Evolutionary conservation across 352 stramenopile genomes (phyloP).

Genomic region (Pythium dissimile): DNA sequence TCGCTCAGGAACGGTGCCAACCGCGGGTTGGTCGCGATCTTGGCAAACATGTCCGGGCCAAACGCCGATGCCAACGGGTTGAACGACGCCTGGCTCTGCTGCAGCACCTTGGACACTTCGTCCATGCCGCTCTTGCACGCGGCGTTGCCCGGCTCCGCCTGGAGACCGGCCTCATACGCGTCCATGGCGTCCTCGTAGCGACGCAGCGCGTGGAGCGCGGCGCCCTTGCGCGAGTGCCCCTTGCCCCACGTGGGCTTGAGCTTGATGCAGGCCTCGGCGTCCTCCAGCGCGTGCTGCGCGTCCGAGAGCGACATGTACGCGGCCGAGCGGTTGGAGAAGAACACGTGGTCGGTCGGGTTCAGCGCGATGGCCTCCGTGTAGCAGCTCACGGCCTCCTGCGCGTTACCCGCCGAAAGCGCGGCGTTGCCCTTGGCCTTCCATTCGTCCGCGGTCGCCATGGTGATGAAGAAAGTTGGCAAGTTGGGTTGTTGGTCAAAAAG

Average conservation of each 20-base stretch:
- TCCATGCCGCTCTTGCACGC: slow-evolving; percentile 91
- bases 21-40: slow-evolving; percentile 88
- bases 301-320: slow-evolving; percentile 95
- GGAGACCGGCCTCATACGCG: slow-evolving; percentile 85
- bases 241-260: slow-evolving; percentile 96
- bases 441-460: slow-evolving; percentile 35
- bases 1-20: slow-evolving; percentile 90
- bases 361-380: slow-evolving; percentile 97
- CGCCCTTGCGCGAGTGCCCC: slow-evolving; percentile 97
- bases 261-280: slow-evolving; percentile 95
- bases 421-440: slow-evolving; percentile 97
- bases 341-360: slow-evolving; percentile 95
- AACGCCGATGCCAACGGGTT: slow-evolving; percentile 92
- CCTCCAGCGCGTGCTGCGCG: slow-evolving; percentile 91
- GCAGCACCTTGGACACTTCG: slow-evolving; percentile 91
- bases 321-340: slow-evolving; percentile 98
- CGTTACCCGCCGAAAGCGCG: slow-evolving; percentile 91
- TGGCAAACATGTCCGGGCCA: slow-evolving; percentile 94
- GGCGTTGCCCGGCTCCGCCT: slow-evolving; percentile 91
- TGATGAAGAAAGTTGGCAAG: background rate
- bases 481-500: slow-evolving; percentile 13
- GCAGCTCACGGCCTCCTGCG: slow-evolving; percentile 93
- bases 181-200: slow-evolving; percentile 82
- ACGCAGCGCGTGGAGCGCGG: slow-evolving; percentile 93
- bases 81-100: slow-evolving; percentile 48